Conservation (phyloP, 148 eudicot species). For the Bassia scoparia region DNA sequence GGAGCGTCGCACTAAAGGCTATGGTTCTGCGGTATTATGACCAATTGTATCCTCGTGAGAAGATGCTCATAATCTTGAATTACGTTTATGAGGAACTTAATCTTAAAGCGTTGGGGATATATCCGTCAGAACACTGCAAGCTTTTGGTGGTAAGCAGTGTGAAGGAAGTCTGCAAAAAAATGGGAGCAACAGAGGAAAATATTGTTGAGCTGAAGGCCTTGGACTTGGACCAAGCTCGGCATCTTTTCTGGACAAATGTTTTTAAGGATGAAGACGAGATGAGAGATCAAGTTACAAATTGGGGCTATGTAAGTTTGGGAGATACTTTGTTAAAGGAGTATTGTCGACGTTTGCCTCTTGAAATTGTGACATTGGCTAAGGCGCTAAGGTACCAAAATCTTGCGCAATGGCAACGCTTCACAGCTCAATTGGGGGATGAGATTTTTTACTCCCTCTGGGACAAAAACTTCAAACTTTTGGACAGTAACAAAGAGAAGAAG, state of each 20-base stretch:
- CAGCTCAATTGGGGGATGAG: not conserved
- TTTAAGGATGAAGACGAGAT: not conserved
- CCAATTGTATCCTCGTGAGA: not conserved
- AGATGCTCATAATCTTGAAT: conserved; percentile 20
- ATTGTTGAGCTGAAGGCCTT: not conserved
- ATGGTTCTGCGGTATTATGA: too few species aligned
- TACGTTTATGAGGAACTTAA: conserved; percentile 14
- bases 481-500: not conserved
- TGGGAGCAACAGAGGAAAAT: not conserved
- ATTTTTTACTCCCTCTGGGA: not conserved
- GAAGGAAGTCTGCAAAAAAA: conserved; percentile 7
- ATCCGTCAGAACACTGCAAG: conserved; percentile 9
- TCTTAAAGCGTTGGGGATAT: conserved; percentile 6
- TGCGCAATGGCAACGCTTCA: conserved; percentile 4
- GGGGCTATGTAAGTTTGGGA: not conserved
- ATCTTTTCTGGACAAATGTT: not conserved
- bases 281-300: not conserved
- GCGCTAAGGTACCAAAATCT: not conserved
- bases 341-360: conserved; percentile 20
- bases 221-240: not conserved
- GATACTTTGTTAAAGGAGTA: conserved; percentile 10
- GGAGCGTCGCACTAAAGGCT: too few species aligned
- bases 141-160: conserved; percentile 8
- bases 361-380: conserved; percentile 11
- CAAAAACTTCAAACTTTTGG: not conserved